Evolutionary conservation across 2,329 filamentous ascomycete genomes (phyloP).

Genomic region (Colletotrichum camelliae): DNA sequence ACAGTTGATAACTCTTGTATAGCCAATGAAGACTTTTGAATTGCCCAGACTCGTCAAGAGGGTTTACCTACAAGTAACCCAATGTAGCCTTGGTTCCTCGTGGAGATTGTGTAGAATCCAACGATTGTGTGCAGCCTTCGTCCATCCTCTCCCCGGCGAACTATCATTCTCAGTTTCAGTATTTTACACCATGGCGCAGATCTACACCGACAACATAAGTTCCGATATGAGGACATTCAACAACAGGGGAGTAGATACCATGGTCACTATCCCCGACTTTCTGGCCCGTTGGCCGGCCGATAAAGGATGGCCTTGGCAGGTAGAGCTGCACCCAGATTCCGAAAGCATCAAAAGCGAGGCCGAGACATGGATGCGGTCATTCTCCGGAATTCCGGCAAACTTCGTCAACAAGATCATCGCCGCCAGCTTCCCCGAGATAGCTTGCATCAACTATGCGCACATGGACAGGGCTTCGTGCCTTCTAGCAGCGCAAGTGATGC

Average conservation of each 20-base stretch:
- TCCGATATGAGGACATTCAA: not conserved
- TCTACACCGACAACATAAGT: not conserved
- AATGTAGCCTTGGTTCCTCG: too few relatives aligned
- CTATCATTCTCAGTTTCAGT: not conserved
- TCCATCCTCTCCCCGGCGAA: not conserved
- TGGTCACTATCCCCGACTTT: not conserved
- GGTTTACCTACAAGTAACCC: not conserved
- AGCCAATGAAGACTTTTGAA: not conserved
- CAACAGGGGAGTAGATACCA: not conserved
- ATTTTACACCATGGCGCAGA: not conserved
- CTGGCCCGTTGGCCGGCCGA: not conserved
- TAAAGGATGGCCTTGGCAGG: not conserved
- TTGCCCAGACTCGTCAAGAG: not conserved
- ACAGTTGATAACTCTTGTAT: not conserved
- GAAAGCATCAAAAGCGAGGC: rapidly evolving
- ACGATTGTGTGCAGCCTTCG: too few relatives aligned
- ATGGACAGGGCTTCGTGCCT: not conserved
- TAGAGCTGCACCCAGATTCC: not conserved
- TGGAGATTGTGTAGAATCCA: too few relatives aligned
- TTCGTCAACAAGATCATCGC: not conserved
- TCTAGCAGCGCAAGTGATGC: not conserved
- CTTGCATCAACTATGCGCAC: not conserved
- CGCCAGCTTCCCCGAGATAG: not conserved
- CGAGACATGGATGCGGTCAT: not conserved
- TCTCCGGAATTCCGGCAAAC: not conserved